phyloP scores from a whole-genome alignment of 192 early-diverging fungal genomes.

The Allomyces arbusculus region DNA sequence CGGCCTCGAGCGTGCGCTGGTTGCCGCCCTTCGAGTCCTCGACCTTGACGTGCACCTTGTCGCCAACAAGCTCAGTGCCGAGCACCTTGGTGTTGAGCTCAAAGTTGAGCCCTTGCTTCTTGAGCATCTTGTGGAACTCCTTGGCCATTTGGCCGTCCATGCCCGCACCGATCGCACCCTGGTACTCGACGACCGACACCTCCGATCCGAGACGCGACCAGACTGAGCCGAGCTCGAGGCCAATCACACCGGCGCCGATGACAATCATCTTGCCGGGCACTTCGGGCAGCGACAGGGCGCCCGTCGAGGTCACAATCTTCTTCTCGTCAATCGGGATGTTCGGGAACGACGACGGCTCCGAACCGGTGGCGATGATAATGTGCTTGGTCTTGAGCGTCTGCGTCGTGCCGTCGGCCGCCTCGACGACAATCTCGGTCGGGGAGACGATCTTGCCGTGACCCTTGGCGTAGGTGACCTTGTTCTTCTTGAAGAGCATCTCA shows the following conservation, averaged over 20 bases:
- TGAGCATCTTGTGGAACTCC: constrained; percentile 71
- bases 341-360: constrained; percentile 78
- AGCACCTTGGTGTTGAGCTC: constrained; percentile 93
- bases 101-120: constrained; percentile 96
- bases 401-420: constrained; percentile 53
- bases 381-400: constrained; percentile 73
- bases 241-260: constrained; percentile 97
- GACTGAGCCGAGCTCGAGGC: constrained; percentile 94
- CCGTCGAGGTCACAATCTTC: constrained; percentile 93
- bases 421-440: constrained; percentile 62
- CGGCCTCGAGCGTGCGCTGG: constrained; percentile 64
- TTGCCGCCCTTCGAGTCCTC: constrained; percentile 70
- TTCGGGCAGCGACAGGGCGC: constrained; percentile 77
- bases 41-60: constrained; percentile 73
- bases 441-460: constrained; percentile 66
- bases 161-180: constrained; percentile 79
- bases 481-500: constrained; percentile 91
- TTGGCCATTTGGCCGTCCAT: constrained; percentile 92
- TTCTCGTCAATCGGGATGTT: constrained; percentile 82
- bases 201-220: constrained; percentile 89
- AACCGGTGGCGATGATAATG: constrained; percentile 94
- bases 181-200: constrained; percentile 88
- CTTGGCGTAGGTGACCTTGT: constrained; percentile 90
- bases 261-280: constrained; percentile 97
- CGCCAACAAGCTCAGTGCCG: constrained; percentile 56